These are phyloP conservation scores for Aspergillus ochraceus DNA, from an alignment of 2,329 filamentous ascomycete species.

Conservation along the genomic window DNA sequence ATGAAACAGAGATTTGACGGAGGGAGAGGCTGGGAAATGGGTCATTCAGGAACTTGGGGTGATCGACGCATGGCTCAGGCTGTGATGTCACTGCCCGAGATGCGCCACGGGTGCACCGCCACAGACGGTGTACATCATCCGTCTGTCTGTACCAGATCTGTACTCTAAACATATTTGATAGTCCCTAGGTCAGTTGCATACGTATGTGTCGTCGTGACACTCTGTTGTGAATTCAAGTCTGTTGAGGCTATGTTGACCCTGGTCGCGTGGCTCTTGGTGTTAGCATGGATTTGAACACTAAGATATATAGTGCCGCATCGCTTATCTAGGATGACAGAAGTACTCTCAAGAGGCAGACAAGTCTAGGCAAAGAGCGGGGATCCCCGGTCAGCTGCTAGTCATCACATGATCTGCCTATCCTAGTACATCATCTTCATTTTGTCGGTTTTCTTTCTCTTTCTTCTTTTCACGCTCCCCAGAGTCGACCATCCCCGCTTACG, in stretches of 20 bases:
- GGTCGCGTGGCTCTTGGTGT: too few species aligned
- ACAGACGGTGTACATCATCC: neutral
- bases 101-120: neutral
- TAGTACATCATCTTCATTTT: constrained; percentile 26
- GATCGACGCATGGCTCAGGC: neutral
- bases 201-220: too few species aligned
- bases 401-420: constrained; percentile 30
- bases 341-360: neutral
- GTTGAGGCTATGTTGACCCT: too few species aligned
- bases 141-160: neutral
- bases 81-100: constrained; percentile 3
- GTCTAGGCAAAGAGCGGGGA: neutral
- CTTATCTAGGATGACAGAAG: too few species aligned
- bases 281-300: too few species aligned
- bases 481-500: constrained; percentile 38
- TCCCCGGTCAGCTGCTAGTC: constrained; percentile 8
- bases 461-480: constrained; percentile 48
- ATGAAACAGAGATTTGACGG: neutral
- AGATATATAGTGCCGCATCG: too few species aligned
- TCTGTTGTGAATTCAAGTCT: too few species aligned
- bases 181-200: neutral
- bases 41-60: neutral
- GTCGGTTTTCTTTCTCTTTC: constrained; percentile 35
- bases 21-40: neutral
- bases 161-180: neutral